Evolutionary conservation across 2,329 filamentous ascomycete genomes (phyloP), one percentile per base, ranked within the genome.

Genomic region (Clathrospora elynae): DNA sequence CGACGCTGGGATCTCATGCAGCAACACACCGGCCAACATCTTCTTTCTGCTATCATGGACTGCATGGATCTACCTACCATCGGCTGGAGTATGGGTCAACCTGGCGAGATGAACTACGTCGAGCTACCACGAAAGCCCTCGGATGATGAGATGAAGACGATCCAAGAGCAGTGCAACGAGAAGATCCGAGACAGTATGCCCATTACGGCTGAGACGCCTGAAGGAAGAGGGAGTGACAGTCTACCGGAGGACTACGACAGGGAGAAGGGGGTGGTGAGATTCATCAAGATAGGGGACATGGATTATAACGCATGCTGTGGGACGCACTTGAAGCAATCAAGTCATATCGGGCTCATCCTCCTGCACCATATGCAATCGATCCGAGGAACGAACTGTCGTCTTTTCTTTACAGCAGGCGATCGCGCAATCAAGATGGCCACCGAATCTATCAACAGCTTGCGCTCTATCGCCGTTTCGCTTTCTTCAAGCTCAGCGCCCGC

Each of bases 291-390:
- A 13, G 64, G 64, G 0, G 53, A 65, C 18, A 41, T 68, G 32
- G 64, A 68, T 17, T 64, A 62, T 38, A 68, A 68, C 30, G 61
- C 64, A 5, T 68, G 64, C 41, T 68, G 64, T 25, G 64, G 63
- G 3, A 68, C 64, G 10, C 64, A 68, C 48, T 51, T 68, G 2
- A 59, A 64, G 42, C 61, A 65, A 34, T 63, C 64, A 5, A 51
- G 51, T 2, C 64, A 68, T 33, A 63, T 68, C n/a, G 47, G 50
- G 2, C 25, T 66, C 6, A 60, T 68, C 6, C 26, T 68, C 3
- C 43, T 68, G 14, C 64, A 68, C 18, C 63, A 68, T 25, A 66
- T 55, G 10, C 59, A 64, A 24, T 55, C 55, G 3, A 43, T 66
- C 6, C 58, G 64, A 25, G 59, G 58, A 2, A 67, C 63, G 10